Base-by-base conservation (phyloP, 2,329 filamentous ascomycete genomes). In the Phialemoniopsis sp. region DNA sequence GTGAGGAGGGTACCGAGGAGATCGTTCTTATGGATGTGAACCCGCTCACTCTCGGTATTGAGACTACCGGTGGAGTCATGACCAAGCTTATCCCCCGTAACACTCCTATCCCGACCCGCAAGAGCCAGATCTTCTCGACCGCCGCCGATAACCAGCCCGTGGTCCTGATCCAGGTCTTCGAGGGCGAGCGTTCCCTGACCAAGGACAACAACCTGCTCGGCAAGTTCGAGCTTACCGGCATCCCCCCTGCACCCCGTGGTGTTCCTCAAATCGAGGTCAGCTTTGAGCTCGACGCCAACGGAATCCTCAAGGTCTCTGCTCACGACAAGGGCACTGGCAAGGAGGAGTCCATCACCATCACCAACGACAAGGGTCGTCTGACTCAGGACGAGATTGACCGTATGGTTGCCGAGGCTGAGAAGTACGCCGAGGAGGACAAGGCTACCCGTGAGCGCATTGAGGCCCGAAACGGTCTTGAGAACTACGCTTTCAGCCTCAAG, bases 391-490 rank as follows among this genome's bases (percentile, higher is more conserved):
- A 98, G 69, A 98, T 98, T 56, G 91, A 97, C 68, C 93, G 93
- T 68, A 98, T 98, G 93, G 89, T 98, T 49, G 83, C 85, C 54
- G 93, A 98, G 72, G 93, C 93, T 46, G 93, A 97, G 82, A 88
- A 96, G 74, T 97, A 90, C 65, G 93, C 93, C 61, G 93, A 98
- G 68, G 93, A 97, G 73, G 93, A 98, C 77, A 97, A 97, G 82
- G 90, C 90, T 48, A 94, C 88, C 59, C 89, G 89, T 63, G 88
- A 93, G 75, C 90, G 90, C 73, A 95, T 98, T 55, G 90, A 96
- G 76, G 85, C 90, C 55, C 86, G 91, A 63, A 97, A 98, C 72
- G 82, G 84, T 55, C 86, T 98, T 46, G 93, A 98, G 82, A 97
- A 97, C 83, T 98, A 97, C 72, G 89, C 89, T 54, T 97, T 95